These are phyloP conservation scores for Austroboletus eburneus DNA, from an alignment of 768 basidiomycete species.

Conservation along the genomic window DNA sequence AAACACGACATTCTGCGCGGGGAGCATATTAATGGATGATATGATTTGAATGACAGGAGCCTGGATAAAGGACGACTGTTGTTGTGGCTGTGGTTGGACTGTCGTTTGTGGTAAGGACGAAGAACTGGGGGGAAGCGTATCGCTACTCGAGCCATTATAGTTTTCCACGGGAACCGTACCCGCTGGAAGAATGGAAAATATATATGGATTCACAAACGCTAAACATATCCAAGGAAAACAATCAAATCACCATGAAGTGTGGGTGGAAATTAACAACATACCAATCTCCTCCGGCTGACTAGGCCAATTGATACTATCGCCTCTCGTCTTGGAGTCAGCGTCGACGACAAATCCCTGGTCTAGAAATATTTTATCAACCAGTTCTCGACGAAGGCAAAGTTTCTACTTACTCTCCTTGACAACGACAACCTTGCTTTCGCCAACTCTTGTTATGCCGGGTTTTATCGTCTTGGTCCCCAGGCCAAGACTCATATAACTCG, in stretches of 20 bases:
- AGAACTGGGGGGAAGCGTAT: conserved; percentile 5
- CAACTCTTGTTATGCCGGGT: conserved; percentile 53
- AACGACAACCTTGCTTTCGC: conserved; percentile 63
- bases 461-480: conserved; percentile 65
- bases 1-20: conserved; percentile 60
- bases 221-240: conserved; percentile 42
- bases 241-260: conserved; percentile 58
- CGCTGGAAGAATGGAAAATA: conserved; percentile 70
- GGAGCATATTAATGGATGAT: conserved; percentile 61
- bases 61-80: conserved; percentile 38
- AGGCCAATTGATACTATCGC: conserved; percentile 62
- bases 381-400: background rate
- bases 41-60: conserved; percentile 65
- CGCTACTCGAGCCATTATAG: conserved; percentile 15
- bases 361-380: conserved; percentile 25
- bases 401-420: conserved; percentile 71
- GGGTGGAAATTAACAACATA: conserved; percentile 23
- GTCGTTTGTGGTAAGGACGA: conserved; percentile 17
- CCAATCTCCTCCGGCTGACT: conserved; percentile 80
- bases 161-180: conserved; percentile 46
- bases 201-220: conserved; percentile 76
- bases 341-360: conserved; percentile 69
- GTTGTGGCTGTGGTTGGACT: conserved; percentile 18
- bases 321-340: conserved; percentile 51
- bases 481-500: conserved; percentile 83